Evolutionary conservation across 2,329 filamentous ascomycete genomes (phyloP), one percentile per base, ranked within the genome.

Genomic region (Aspergillus tubingensis): DNA sequence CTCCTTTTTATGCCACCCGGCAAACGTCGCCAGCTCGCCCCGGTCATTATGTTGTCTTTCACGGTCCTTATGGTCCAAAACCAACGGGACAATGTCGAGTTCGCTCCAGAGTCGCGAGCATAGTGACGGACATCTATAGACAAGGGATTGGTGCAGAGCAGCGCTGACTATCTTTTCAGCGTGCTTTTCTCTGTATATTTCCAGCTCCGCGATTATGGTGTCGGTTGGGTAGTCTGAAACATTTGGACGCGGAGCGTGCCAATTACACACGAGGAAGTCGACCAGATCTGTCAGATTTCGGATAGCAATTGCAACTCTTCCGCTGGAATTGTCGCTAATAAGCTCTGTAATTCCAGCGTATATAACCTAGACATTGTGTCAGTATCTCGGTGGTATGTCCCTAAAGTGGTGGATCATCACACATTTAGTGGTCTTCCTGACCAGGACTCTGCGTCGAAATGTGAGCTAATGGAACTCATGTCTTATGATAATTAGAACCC

Each of bases 231-330:
- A 81, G 32, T 79, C 72, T 27, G 74, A n/a, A 5, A n/a, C 23
- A 5, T 54, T 32, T 23, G 41, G 17, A 5, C 36, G 13, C 3
- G 8, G 73, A 21, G 82, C 74, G 25, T 77, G 72, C 52, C 89
- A 77, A 27, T 82, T 79, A 68, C 85, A 83, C 63, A 89, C 82
- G 4, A 83, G 83, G 69, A 88, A 91, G 72, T 91, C 88, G 56
- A 90, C 79, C 17, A 88, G 85, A 70, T 92, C 91, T 7, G 87
- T 86, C 8, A 84, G 85, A 69, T 91, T 89, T 65, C 91, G 88
- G 60, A 88, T 83, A 4, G 87, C 88, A 48, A 91, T 78, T 10
- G 87, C 86, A 17, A 90, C 39, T 44, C 52, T 43, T 19, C 23
- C 17, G 8, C 32, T 7, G 2, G 58, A 44, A 21, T 50, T 36